These are phyloP conservation scores for Tillandsia fasciculata DNA, from an alignment of 176 grass and related monocot genomes.

Conservation along the genomic window DNA sequence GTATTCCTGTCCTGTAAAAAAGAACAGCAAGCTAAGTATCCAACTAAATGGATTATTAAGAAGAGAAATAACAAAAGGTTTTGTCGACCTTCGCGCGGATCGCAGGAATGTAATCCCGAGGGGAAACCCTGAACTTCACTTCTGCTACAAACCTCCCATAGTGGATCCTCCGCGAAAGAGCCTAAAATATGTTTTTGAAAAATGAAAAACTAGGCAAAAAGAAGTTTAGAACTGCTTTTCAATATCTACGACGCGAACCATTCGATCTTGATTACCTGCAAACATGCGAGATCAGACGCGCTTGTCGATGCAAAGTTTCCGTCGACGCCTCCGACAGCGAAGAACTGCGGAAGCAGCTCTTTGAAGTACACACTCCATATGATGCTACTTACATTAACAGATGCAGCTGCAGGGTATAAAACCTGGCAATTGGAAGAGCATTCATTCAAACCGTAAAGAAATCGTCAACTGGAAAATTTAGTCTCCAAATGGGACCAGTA, in stretches of 20 bases:
- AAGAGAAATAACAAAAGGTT: neutral
- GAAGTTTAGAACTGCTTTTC: too few species aligned
- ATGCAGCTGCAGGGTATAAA: slow-evolving; percentile 15
- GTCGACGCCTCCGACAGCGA: slow-evolving; percentile 11
- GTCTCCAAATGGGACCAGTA: too few species aligned
- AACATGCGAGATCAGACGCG: slow-evolving; percentile 15
- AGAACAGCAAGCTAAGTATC: neutral
- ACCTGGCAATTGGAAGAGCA: neutral
- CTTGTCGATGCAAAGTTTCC: slow-evolving; percentile 10
- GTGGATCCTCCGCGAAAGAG: slow-evolving; percentile 21
- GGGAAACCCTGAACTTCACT: slow-evolving; percentile 14
- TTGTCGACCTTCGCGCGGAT: slow-evolving; percentile 11
- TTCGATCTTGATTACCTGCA: slow-evolving; percentile 5
- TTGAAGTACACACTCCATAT: slow-evolving; percentile 14
- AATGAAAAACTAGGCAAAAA: neutral
- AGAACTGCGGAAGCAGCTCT: slow-evolving; percentile 10
- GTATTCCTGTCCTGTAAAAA: slow-evolving; percentile 12
- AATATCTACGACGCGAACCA: too few species aligned
- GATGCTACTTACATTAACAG: slow-evolving; percentile 8
- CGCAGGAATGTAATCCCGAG: slow-evolving; percentile 13
- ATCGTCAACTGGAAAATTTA: too few species aligned
- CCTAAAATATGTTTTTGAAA: neutral
- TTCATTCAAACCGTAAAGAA: neutral
- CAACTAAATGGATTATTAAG: neutral
- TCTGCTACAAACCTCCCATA: slow-evolving; percentile 25